Evolutionary conservation across 2,329 filamentous ascomycete genomes (phyloP).

Genomic region (Penicillium hordei): DNA sequence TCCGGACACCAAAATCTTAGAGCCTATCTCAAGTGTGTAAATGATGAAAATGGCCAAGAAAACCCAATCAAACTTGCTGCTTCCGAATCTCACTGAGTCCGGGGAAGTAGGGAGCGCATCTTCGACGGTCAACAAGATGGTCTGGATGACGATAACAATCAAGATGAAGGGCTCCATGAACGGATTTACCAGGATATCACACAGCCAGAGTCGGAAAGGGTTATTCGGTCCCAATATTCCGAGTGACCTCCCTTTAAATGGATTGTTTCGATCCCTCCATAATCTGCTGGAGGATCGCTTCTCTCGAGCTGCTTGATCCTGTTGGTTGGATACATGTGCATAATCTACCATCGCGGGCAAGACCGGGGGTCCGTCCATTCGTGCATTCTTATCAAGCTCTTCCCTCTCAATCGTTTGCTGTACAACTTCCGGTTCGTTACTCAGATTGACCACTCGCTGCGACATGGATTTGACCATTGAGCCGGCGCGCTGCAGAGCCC

Average conservation of each 20-base stretch:
- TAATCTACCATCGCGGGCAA: conserved; percentile 51
- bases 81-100: conserved; percentile 65
- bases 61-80: conserved; percentile 68
- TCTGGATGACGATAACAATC: conserved; percentile 82
- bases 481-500: conserved; percentile 66
- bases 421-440: conserved; percentile 82
- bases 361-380: conserved; percentile 54
- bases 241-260: conserved; percentile 79
- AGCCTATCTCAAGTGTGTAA: conserved; percentile 81
- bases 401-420: conserved; percentile 68
- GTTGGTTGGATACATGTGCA: conserved; percentile 44
- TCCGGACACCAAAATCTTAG: conserved; percentile 87
- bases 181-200: conserved; percentile 81
- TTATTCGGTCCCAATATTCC: conserved; percentile 82
- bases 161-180: conserved; percentile 84
- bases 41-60: conserved; percentile 81
- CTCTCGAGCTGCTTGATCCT: conserved; percentile 38
- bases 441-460: conserved; percentile 95
- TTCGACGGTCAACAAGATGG: conserved; percentile 83
- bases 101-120: conserved; percentile 67
- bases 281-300: conserved; percentile 41
- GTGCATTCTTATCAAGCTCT: conserved; percentile 51
- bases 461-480: conserved; percentile 86
- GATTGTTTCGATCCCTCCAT: conserved; percentile 60
- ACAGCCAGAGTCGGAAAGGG: conserved; percentile 69